Conservation (phyloP, 73 alveolate species). For the Stentor coeruleus region DNA sequence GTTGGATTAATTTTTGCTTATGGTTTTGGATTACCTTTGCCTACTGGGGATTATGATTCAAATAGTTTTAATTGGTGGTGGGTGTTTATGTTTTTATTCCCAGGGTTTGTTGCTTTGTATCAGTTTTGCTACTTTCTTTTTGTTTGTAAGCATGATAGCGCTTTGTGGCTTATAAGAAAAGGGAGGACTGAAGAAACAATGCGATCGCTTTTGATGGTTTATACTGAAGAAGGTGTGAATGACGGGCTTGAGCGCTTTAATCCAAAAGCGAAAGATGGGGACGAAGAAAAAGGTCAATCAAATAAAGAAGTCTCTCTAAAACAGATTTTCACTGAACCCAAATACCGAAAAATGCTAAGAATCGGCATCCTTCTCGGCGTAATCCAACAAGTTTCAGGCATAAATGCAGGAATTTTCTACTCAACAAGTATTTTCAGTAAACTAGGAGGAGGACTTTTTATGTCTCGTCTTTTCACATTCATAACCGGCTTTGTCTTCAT, state of each 20-base stretch:
- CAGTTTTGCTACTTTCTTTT: not conserved
- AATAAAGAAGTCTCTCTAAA: no score
- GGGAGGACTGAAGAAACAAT: not conserved
- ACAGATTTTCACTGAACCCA: no score
- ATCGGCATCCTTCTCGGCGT: not conserved
- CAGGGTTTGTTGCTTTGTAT: not conserved
- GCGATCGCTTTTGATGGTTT: not conserved
- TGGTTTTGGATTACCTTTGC: not conserved
- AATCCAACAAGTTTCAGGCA: not conserved
- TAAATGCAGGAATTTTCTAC: no score
- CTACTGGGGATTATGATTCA: not conserved
- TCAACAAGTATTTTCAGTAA: not conserved
- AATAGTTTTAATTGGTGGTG: no score
- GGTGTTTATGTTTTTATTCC: not conserved
- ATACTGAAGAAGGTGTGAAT: constrained; percentile 12
- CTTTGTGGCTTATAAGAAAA: not conserved
- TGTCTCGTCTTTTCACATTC: not conserved
- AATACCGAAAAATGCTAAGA: no score
- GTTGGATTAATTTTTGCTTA: not conserved
- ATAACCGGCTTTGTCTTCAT: no score
- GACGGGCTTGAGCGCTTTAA: no score
- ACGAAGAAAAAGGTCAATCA: no score
- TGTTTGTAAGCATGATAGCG: not conserved
- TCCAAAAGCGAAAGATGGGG: no score
- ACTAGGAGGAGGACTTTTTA: not conserved